Base-by-base conservation (phyloP, 202 grass and related monocot species). In the Schoenoplectus tabernaemontani region DNA sequence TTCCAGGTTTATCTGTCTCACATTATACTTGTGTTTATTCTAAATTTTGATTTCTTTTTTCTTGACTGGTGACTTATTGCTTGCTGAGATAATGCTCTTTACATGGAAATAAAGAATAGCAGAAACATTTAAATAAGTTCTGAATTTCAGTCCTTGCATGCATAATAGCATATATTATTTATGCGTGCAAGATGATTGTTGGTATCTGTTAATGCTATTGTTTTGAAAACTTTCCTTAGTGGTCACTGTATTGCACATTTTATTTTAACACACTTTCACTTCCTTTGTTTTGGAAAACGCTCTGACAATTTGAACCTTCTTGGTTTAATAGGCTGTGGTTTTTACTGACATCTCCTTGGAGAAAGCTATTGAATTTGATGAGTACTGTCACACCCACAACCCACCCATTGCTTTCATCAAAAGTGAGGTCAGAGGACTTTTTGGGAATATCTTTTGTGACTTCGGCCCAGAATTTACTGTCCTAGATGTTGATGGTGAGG, bases 321-420 rank as follows among this genome's bases (percentile, higher is more conserved):
- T 65, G 53, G 61, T 70, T 77, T 84, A 77, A 26, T n/a, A 98
- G 95, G 91, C 83, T 57, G 91, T 92, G 23, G 89, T 97, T n/a
- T 94, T 97, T 20, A 97, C 95, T 81, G 87, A 97, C 46, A 88
- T 97, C 61, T 82, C 84, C 80, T 87, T 97, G 70, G 89, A 93
- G 24, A 97, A 94, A 64, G 91, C 95, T 53, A 79, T 92, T 64
- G 89, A 93, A 64, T 94, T 88, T 83, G 89, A 97, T 50, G 84
- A 88, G 64, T 97, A 88, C 73, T 97, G 95, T 76, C 91, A 92
- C 60, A 84, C 61, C 74, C 95, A 97, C 12, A 84, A 87, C 80
- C 95, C 91, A 76, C 89, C 95, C 60, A 97, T 97, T 61, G 83
- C 89, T 72, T 97, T 97, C 62, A 92, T 97, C 20, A 97, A 88